These are phyloP conservation scores for Linanthus parryae DNA, from an alignment of 148 eudicot species.

Conservation along the genomic window DNA sequence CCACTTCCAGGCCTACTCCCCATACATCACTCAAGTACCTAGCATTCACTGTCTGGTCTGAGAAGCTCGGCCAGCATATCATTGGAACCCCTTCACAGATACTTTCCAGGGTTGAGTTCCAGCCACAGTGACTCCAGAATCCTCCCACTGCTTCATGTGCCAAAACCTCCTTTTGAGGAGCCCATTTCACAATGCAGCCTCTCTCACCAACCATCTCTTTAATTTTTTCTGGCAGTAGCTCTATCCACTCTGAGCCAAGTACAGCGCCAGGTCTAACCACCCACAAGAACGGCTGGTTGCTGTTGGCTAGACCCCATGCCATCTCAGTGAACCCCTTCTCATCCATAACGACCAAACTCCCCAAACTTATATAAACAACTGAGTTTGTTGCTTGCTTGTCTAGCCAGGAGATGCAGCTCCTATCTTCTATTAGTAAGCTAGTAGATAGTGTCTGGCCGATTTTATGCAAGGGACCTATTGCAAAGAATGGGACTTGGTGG, in stretches of 20 bases:
- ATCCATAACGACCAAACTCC: slow-evolving; percentile 29
- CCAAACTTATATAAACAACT: slow-evolving; percentile 38
- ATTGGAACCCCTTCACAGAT: no score
- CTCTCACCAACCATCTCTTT: slow-evolving; percentile 3
- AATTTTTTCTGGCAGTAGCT: slow-evolving; percentile 18
- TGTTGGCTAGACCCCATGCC: slow-evolving; percentile 31
- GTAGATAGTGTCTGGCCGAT: slow-evolving; percentile 2
- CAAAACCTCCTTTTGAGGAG: slow-evolving; percentile 23
- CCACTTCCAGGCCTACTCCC: no score
- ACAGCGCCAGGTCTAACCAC: slow-evolving; percentile 27
- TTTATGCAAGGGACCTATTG: slow-evolving; percentile 31
- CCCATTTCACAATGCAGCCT: slow-evolving; percentile 31
- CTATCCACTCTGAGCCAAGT: slow-evolving; percentile 12
- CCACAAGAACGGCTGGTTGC: slow-evolving; percentile 34
- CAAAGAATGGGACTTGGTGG: slow-evolving; percentile 10
- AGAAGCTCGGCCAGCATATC: no score
- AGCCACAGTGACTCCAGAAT: slow-evolving; percentile 33
- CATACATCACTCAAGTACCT: no score
- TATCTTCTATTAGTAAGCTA: slow-evolving; percentile 22
- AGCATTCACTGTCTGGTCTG: no score
- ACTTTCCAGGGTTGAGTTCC: slow-evolving; percentile 35
- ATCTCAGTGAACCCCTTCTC: slow-evolving; percentile 26
- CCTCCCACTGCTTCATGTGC: slow-evolving; percentile 32
- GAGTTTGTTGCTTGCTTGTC: slow-evolving; percentile 28
- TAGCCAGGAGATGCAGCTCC: slow-evolving; percentile 22